A percentile compares a stretch with the other conserved stretches of the same genome.
Conservation (phyloP, 352 stramenopile genomes). For the Phytophthora cactorum region DNA sequence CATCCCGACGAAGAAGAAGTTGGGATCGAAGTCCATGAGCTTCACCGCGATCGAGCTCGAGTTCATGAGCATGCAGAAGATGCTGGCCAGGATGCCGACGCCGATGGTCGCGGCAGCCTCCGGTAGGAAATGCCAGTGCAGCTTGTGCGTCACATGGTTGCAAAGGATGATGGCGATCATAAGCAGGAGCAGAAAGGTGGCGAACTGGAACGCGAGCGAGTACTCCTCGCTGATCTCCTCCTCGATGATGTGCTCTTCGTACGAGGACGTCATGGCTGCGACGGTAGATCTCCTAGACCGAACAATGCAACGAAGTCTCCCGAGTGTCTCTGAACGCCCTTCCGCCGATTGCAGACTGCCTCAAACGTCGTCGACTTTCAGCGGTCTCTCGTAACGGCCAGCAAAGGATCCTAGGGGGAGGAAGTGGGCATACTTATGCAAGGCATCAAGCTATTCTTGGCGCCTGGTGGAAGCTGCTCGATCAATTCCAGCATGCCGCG, state of each 20-base stretch:
- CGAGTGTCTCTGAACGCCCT: constrained; percentile 2
- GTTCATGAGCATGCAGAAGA: constrained; percentile 66
- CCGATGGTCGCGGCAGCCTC: constrained; percentile 74
- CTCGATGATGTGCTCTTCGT: constrained; percentile 18
- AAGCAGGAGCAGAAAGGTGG: constrained; percentile 73
- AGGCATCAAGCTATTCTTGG: constrained; percentile 14
- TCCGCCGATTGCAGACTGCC: constrained; percentile 23
- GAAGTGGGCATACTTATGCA: too few species aligned
- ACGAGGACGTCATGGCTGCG: constrained; percentile 26
- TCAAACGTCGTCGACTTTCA: constrained; percentile 14
- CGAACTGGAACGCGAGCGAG: constrained; percentile 80
- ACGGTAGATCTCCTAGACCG: not conserved
- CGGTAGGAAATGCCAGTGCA: constrained; percentile 78
- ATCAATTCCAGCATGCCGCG: too few species aligned
- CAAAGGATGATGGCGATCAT: constrained; percentile 81
- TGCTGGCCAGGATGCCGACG: constrained; percentile 60
- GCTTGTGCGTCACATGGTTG: constrained; percentile 80
- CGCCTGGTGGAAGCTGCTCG: not conserved
- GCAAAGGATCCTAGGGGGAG: constrained; percentile 1
- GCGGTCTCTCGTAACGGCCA: constrained; percentile 16
- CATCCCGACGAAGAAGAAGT: constrained; percentile 94
- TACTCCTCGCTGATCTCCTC: constrained; percentile 79
- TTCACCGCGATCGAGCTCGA: constrained; percentile 72
- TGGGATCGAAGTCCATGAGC: constrained; percentile 90
- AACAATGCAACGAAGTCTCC: not conserved